Percentiles rank a stretch among this genome's conserved stretches.
Evolutionary conservation across 1,284 basidiomycete species (phyloP).

Genomic region (Coniferiporia sulphurascens): DNA sequence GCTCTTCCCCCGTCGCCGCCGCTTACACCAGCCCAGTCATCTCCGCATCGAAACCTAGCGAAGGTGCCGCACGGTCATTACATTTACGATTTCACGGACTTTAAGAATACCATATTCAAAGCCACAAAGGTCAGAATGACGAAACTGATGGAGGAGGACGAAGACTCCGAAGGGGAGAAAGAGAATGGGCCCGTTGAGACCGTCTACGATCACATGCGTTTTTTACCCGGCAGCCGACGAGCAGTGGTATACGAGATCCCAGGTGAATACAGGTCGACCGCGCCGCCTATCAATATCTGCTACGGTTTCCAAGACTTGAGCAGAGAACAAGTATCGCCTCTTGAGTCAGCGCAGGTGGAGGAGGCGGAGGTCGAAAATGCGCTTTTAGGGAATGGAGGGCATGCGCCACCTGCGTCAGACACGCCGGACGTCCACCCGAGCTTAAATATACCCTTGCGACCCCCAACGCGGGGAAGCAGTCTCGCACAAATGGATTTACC

Average conservation of each 20-base stretch:
- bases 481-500: conserved; percentile 15
- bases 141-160: background rate
- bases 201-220: conserved; percentile 15
- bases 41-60: background rate
- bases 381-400: background rate
- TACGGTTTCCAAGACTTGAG: conserved; percentile 15
- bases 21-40: background rate
- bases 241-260: conserved; percentile 43
- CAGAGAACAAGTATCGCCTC: conserved; percentile 1
- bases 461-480: background rate
- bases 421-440: background rate
- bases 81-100: background rate
- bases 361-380: background rate
- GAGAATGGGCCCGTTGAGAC: background rate
- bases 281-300: conserved; percentile 14
- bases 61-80: background rate
- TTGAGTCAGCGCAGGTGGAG: background rate
- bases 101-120: no score
- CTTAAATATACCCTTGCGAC: background rate
- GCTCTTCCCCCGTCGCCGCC: conserved; percentile 23
- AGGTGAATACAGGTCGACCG: conserved; percentile 5
- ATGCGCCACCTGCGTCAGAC: background rate
- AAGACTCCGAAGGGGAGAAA: background rate
- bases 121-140: background rate
- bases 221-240: conserved; percentile 45